These are phyloP conservation scores for Aspergillus bombycis DNA, from an alignment of 2,329 filamentous ascomycete genomes.

Conservation along the genomic window DNA sequence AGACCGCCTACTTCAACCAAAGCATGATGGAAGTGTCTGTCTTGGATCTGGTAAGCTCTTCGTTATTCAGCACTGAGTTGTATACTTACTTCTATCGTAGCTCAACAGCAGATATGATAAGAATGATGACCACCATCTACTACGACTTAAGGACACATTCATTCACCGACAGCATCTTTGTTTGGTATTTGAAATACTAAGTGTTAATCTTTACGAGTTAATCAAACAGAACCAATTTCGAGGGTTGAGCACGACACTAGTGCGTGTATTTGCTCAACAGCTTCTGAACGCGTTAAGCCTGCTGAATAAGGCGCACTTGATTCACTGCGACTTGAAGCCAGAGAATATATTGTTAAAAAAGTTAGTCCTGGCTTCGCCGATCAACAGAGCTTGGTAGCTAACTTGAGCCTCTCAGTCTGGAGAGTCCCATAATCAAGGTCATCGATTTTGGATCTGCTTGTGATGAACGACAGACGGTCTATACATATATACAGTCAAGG, in stretches of 20 bases:
- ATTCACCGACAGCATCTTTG: slow-evolving; percentile 97
- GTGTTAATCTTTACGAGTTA: slow-evolving; percentile 95
- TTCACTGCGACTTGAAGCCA: slow-evolving; percentile 97
- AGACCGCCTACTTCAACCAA: slow-evolving; percentile 98
- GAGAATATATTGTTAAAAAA: slow-evolving; percentile 98
- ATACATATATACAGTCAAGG: slow-evolving; percentile 97
- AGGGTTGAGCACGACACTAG: slow-evolving; percentile 92
- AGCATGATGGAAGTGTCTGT: slow-evolving; percentile 99
- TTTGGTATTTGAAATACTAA: slow-evolving; percentile 92
- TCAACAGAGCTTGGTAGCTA: slow-evolving; percentile 10
- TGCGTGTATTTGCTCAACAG: slow-evolving; percentile 96
- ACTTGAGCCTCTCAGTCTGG: slow-evolving; percentile 60
- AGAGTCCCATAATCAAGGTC: slow-evolving; percentile 99
- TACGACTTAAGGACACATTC: slow-evolving; percentile 95
- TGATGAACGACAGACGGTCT: slow-evolving; percentile 96
- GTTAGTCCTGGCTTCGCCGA: slow-evolving; percentile 44
- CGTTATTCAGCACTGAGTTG: background rate
- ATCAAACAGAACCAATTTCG: slow-evolving; percentile 99
- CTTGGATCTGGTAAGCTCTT: slow-evolving; percentile 75
- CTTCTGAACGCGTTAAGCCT: slow-evolving; percentile 88
- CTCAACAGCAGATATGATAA: slow-evolving; percentile 99
- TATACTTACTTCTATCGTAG: slow-evolving; percentile 50
- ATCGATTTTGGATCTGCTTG: slow-evolving; percentile 99
- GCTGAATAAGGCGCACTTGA: slow-evolving; percentile 92
- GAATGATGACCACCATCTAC: slow-evolving; percentile 95